A percentile compares a stretch with the other conserved stretches of the same genome.
These are phyloP conservation scores for Schizophyllum amplum DNA, from an alignment of 1,284 basidiomycete species.

Conservation along the genomic window DNA sequence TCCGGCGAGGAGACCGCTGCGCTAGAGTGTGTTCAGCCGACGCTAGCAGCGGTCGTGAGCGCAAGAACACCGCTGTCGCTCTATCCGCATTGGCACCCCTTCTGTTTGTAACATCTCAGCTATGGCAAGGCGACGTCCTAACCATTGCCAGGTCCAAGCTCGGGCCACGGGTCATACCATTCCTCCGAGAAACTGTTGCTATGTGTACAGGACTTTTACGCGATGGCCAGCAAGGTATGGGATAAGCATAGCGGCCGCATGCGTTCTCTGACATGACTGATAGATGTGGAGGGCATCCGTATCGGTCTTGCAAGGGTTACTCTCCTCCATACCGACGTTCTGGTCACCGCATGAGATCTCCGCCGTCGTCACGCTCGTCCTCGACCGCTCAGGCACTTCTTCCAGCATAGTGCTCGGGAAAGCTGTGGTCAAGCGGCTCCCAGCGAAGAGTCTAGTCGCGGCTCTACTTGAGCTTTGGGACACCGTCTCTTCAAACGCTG, in stretches of 20 bases:
- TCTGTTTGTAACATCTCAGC: constrained; percentile 34
- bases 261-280: constrained; percentile 2
- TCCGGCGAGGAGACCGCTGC: constrained; percentile 62
- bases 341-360: constrained; percentile 58
- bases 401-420: constrained; percentile 27
- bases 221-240: constrained; percentile 29
- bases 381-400: constrained; percentile 33
- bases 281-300: constrained; percentile 30
- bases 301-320: constrained; percentile 44
- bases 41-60: constrained; percentile 42
- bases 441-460: constrained; percentile 60
- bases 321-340: constrained; percentile 61
- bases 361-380: constrained; percentile 46
- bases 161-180: constrained; percentile 82
- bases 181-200: constrained; percentile 66
- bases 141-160: constrained; percentile 50
- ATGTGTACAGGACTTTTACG: constrained; percentile 46
- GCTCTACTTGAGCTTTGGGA: constrained; percentile 55
- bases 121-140: neutral
- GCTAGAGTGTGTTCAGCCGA: constrained; percentile 46
- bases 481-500: constrained; percentile 24
- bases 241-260: too few relatives aligned
- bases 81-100: constrained; percentile 52
- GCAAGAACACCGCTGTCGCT: constrained; percentile 30
- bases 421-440: constrained; percentile 62